Base-by-base conservation (phyloP, 495 filamentous ascomycete genomes). In the Penicillium bovifimosum region DNA sequence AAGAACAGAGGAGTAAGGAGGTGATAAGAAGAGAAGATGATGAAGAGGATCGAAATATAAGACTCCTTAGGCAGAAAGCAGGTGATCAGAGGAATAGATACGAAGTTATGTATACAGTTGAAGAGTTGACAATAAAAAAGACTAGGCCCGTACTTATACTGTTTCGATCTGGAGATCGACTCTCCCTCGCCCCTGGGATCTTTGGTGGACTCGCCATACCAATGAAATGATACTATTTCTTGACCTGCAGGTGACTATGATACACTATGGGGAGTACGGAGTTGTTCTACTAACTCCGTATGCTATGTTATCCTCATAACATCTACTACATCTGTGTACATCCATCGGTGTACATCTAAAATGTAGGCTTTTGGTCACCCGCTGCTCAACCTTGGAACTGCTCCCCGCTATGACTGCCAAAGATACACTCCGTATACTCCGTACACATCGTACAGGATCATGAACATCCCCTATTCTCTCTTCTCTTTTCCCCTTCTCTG, bases 1-100 rank as follows among this genome's bases (percentile, higher is more conserved):
- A 64, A 64, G 61, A 63, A 53, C 54, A 27, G 44, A 58, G 50
- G 44, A 62, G 60, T 56, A 60, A 62, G 60, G 53, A 59, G 56
- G 52, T 29, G 33, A 47, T 47, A 46, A 17, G 18, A 27, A 47
- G 9, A 24, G 28, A 46, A 3, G 8, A 18, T 1, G 32, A 45
- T 13, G 27, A 28, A 33, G n/a, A 14, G 11, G 36, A 39, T 14
- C 16, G 6, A 8, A 16, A 14, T n/a, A n/a, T n/a, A n/a, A n/a
- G n/a, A n/a, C n/a, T n/a, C n/a, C n/a, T 20, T 14, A 16, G 10
- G 18, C 10, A 41, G 5, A 16, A 41, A 43, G 39, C 38, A 40
- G 40, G 40, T 42, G 40, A 42, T 40, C 38, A 24, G 38, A 32
- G 32, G n/a, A 32, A 47, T 34, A 47, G 34, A 31, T 7, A 44